Evolutionary conservation across 2,329 filamentous ascomycete species (phyloP).

Genomic region (Orbilia ellipsospora): DNA sequence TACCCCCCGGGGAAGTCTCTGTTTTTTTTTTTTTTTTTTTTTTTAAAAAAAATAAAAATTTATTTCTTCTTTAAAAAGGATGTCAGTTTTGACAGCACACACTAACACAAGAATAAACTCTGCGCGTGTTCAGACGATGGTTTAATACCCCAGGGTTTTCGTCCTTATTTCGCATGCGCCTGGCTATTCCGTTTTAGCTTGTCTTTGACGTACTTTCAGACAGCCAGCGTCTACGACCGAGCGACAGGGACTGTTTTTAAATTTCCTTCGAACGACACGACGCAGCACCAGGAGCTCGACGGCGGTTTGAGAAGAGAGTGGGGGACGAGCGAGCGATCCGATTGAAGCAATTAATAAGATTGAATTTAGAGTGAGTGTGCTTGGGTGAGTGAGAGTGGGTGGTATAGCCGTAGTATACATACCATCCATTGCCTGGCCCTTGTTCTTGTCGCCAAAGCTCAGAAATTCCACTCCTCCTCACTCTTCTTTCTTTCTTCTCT

Average conservation of each 20-base stretch:
- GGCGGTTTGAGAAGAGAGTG: slow-evolving; percentile 11
- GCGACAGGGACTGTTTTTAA: no score
- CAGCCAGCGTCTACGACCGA: slow-evolving; percentile 26
- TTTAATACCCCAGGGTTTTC: slow-evolving; percentile 28
- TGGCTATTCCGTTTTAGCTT: slow-evolving; percentile 49
- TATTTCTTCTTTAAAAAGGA: no score
- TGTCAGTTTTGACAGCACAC: slow-evolving; percentile 28
- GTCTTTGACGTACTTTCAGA: slow-evolving; percentile 48
- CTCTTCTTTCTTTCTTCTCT: slow-evolving; percentile 18
- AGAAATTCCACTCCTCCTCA: slow-evolving; percentile 35
- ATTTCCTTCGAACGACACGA: neutral
- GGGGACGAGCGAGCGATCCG: neutral
- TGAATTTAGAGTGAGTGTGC: neutral
- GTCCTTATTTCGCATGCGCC: slow-evolving; percentile 24
- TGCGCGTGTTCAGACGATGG: slow-evolving; percentile 30
- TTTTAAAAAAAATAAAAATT: no score
- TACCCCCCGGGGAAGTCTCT: neutral
- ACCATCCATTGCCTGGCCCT: slow-evolving; percentile 11
- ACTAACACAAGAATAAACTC: neutral
- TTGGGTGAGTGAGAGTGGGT: slow-evolving; percentile 16
- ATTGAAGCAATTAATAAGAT: slow-evolving; percentile 15
- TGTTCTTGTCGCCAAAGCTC: slow-evolving; percentile 51
- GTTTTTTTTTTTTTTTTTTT: neutral
- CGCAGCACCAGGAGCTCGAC: neutral
- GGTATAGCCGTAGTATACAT: slow-evolving; percentile 24